Conservation (phyloP, 1,284 basidiomycete species). For the Grifola frondosa region DNA sequence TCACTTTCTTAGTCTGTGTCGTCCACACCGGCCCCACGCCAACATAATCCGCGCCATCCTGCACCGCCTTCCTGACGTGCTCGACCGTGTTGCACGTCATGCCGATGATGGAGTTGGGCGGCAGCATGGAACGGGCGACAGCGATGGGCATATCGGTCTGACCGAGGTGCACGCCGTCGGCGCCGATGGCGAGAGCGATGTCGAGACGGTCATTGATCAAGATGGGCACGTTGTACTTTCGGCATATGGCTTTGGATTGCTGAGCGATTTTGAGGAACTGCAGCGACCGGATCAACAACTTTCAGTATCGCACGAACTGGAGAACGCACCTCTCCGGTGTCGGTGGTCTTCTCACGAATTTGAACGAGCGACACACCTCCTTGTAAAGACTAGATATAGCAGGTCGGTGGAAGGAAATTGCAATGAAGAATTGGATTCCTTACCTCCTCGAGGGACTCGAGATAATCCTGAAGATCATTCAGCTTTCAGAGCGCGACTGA, state of each 20-base stretch:
- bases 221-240: constrained; percentile 80
- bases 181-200: constrained; percentile 76
- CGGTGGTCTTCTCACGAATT: constrained; percentile 80
- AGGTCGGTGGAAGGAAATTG: constrained; percentile 5
- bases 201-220: constrained; percentile 93
- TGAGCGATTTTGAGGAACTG: constrained; percentile 82
- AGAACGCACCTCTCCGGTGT: constrained; percentile 71
- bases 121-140: constrained; percentile 71
- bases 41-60: constrained; percentile 77
- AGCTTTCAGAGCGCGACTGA: too few relatives aligned
- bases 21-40: constrained; percentile 83
- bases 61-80: constrained; percentile 58
- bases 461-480: constrained; percentile 60
- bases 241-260: constrained; percentile 73
- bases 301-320: neutral
- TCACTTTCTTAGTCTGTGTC: constrained; percentile 73
- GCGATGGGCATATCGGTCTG: constrained; percentile 85
- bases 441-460: constrained; percentile 78
- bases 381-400: constrained; percentile 57
- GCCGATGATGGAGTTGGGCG: constrained; percentile 74
- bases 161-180: constrained; percentile 87
- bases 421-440: constrained; percentile 2
- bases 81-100: constrained; percentile 75
- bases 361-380: constrained; percentile 92
- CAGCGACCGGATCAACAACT: too few relatives aligned